Evolutionary conservation across 805 yeast species (phyloP).

Genomic region (Saturnispora sanitii): DNA sequence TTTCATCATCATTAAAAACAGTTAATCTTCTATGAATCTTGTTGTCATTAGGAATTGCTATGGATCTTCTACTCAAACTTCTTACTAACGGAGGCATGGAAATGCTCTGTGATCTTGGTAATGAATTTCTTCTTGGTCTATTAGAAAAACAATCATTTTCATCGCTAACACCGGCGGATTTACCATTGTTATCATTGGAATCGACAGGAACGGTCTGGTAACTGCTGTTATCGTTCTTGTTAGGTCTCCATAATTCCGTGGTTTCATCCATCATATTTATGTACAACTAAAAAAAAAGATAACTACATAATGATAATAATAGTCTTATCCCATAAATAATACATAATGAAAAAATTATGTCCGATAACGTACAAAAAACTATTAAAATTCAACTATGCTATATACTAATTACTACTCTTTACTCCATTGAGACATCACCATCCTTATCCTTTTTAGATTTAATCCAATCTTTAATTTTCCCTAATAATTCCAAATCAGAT

Average conservation of each 20-base stretch:
- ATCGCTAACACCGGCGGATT: background rate
- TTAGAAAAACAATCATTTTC: background rate
- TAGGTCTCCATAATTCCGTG: background rate
- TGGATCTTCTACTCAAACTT: constrained; percentile 1
- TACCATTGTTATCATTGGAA: background rate
- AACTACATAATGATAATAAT: too few species aligned
- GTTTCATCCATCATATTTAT: background rate
- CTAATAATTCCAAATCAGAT: constrained; percentile 63
- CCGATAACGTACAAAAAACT: too few species aligned
- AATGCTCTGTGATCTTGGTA: background rate
- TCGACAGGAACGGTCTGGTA: background rate
- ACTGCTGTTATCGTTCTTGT: background rate
- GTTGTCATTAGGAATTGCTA: background rate
- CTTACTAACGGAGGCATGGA: constrained; percentile 1
- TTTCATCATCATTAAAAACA: constrained; percentile 13
- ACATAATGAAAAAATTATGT: too few species aligned
- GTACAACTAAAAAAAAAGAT: background rate
- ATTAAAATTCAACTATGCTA: too few species aligned
- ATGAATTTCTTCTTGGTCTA: background rate
- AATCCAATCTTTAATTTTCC: constrained; percentile 51
- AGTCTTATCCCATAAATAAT: too few species aligned
- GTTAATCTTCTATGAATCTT: constrained; percentile 17
- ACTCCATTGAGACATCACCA: constrained; percentile 20
- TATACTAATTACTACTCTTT: background rate
- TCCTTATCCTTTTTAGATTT: constrained; percentile 20